These are phyloP conservation scores for Boletales sp. DNA, from an alignment of 768 basidiomycete genomes.

Conservation along the genomic window DNA sequence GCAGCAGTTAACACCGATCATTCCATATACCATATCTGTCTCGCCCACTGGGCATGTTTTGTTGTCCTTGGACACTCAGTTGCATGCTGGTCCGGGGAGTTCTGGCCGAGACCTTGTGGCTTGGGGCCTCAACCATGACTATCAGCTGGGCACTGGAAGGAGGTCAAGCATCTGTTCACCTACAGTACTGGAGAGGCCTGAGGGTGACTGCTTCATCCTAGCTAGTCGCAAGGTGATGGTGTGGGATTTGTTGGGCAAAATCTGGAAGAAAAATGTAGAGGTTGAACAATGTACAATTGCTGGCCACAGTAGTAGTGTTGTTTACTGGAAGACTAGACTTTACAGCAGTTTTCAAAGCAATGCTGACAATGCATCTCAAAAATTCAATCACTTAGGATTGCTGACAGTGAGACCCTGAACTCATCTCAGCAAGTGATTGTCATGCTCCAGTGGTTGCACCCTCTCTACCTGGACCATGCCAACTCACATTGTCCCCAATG, in stretches of 20 bases:
- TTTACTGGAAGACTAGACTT: conserved; percentile 63
- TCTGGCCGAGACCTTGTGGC: conserved; percentile 61
- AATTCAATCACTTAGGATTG: no score
- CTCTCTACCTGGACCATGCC: no score
- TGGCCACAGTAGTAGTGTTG: conserved; percentile 59
- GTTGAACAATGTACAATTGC: conserved; percentile 64
- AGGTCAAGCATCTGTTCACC: conserved; percentile 57
- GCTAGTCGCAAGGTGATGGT: conserved; percentile 48
- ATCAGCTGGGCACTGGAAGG: conserved; percentile 75
- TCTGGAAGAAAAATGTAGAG: conserved; percentile 55
- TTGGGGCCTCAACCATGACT: conserved; percentile 74
- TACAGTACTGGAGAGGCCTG: conserved; percentile 43
- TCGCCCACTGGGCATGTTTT: conserved; percentile 77
- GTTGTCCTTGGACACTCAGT: conserved; percentile 62
- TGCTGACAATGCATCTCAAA: no score
- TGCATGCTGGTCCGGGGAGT: conserved; percentile 45
- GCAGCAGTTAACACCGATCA: conserved; percentile 59
- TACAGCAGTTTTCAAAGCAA: no score
- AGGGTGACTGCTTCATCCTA: conserved; percentile 61
- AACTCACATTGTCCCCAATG: no score
- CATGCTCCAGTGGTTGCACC: no score
- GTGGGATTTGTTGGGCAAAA: conserved; percentile 54
- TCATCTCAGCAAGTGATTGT: no score
- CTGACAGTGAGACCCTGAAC: no score
- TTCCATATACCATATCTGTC: conserved; percentile 58